These are phyloP conservation scores for Salix dunnii DNA, from an alignment of 345 rosid species.

Conservation along the genomic window DNA sequence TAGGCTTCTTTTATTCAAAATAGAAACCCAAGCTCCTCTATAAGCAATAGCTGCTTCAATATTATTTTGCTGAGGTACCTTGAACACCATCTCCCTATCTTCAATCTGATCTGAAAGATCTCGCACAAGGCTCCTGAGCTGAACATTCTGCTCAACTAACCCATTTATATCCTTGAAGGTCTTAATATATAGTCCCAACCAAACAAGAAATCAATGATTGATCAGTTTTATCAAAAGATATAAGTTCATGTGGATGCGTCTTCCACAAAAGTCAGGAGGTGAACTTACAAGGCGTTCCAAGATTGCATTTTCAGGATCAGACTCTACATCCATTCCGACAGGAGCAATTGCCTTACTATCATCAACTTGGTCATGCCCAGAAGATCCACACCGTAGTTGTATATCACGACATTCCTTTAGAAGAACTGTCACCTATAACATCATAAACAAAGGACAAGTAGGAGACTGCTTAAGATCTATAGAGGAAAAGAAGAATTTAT, in stretches of 20 bases:
- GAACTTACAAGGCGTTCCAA: conserved; percentile 69
- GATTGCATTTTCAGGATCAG: conserved; percentile 65
- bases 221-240: not conserved
- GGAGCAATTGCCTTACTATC: conserved; percentile 32
- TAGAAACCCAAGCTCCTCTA: not conserved
- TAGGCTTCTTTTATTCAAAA: not conserved
- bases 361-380: conserved; percentile 40
- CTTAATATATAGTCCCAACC: not conserved
- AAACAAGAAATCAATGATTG: not conserved
- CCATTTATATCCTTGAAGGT: conserved; percentile 92
- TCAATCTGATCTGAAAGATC: conserved; percentile 74
- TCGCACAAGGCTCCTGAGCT: conserved; percentile 84
- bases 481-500: not conserved
- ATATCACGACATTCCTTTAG: conserved; percentile 94
- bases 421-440: conserved; percentile 72
- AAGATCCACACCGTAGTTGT: conserved; percentile 81
- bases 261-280: not conserved
- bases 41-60: conserved; percentile 8
- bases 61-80: conserved; percentile 45
- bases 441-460: not conserved
- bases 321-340: conserved; percentile 47
- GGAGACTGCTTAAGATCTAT: not conserved
- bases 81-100: conserved; percentile 64
- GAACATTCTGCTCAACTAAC: conserved; percentile 90
- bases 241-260: conserved; percentile 6